Evolutionary conservation across 495 filamentous ascomycete genomes (phyloP).

Genomic region (Hypomontagnella monticulosa): DNA sequence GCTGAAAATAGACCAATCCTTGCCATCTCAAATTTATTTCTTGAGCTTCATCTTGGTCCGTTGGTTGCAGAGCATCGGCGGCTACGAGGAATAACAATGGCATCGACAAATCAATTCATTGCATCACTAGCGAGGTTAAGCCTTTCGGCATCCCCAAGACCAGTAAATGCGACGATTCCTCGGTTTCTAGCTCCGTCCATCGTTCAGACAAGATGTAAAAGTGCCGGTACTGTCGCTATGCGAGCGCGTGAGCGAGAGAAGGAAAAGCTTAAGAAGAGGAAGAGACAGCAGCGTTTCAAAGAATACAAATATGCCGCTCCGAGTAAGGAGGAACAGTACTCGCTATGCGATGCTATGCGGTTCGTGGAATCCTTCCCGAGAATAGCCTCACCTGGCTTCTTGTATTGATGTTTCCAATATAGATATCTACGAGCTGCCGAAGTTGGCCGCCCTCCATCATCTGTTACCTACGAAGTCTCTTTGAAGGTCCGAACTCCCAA

Average conservation of each 20-base stretch:
- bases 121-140: constrained; percentile 70
- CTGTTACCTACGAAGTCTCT: constrained; percentile 86
- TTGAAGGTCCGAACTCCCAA: constrained; percentile 80
- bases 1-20: constrained; percentile 14
- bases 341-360: constrained; percentile 94
- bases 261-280: constrained; percentile 72
- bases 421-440: constrained; percentile 93
- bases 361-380: constrained; percentile 50
- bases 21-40: constrained; percentile 24
- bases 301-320: constrained; percentile 70
- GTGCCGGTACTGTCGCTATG: constrained; percentile 39
- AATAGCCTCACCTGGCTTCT: background rate
- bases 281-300: constrained; percentile 69
- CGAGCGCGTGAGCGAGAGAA: constrained; percentile 62
- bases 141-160: constrained; percentile 48
- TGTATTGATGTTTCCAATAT: constrained; percentile 12
- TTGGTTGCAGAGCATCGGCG: constrained; percentile 11
- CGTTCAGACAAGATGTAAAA: constrained; percentile 52
- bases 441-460: constrained; percentile 78
- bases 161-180: constrained; percentile 51
- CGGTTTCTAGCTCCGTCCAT: constrained; percentile 54
- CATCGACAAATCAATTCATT: constrained; percentile 61
- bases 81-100: constrained; percentile 47
- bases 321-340: constrained; percentile 71
- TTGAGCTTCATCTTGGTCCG: constrained; percentile 13